Base-by-base conservation (phyloP, 2,329 filamentous ascomycete genomes). In the Fusarium bulbicola region DNA sequence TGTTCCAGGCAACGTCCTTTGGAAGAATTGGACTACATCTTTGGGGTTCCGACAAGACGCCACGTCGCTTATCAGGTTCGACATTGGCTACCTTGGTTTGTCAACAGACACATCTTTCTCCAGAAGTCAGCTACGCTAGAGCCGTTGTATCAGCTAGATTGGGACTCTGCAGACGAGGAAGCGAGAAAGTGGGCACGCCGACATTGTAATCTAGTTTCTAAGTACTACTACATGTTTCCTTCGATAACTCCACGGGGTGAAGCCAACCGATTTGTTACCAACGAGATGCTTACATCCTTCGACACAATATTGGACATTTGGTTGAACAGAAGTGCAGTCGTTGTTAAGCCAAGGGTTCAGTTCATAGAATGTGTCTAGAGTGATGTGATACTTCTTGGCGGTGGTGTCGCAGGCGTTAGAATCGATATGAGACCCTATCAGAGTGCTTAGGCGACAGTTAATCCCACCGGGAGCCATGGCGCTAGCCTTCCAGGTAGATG, bases 1-100 rank as follows among this genome's bases (percentile, higher is more conserved):
- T 26, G 15, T 6, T 12, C 14, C 21, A 78, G 76, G 46, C 77
- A 83, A 60, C 78, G 80, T 24, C 82, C 81, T 0, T 76, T 85
- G 9, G 83, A 84, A 60, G 83, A 85, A 66, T 77, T 84, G 7
- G 83, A 84, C 53, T 81, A 80, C 59, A 78, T 84, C 24, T 84
- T 84, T 64, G 78, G 77, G 2, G 77, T 84, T 16, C 78, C 81
- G 1, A 83, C 78, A 4, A 66, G 75, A 16, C 67, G 72, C 7
- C 81, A 83, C 57, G 74, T 77, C 10, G 64, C 72, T 1, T 84
- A 84, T 43, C 82, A 84, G 59, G 16, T 82, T 12, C 59, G 72
- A 12, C 78, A 76, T 14, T 79, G 77, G 61, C 53, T 84, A 8
- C 82, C 82, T 1, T 82, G 79, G 78, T 80, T 76, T 49, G 42